These are phyloP conservation scores for Neophaeococcomyces aloes DNA, from an alignment of 2,329 filamentous ascomycete species.

Conservation along the genomic window DNA sequence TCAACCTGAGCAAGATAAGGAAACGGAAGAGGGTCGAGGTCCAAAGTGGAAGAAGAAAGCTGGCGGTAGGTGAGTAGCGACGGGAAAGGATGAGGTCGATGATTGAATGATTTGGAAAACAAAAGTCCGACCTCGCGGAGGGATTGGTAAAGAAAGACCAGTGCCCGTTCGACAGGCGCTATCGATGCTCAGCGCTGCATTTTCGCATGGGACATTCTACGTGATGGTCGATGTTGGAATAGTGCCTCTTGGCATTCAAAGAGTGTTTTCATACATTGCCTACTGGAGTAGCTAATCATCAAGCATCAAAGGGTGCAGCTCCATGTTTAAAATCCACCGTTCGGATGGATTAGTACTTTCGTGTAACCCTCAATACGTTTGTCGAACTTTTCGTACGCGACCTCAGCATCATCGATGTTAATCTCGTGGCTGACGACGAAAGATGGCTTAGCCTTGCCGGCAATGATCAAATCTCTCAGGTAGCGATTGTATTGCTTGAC, in stretches of 20 bases:
- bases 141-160: too few relatives aligned
- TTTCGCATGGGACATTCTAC: too few relatives aligned
- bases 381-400: slow-evolving; percentile 57
- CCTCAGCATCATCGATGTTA: slow-evolving; percentile 49
- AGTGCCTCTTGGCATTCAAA: too few relatives aligned
- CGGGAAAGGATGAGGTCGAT: background rate
- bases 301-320: background rate
- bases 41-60: too few relatives aligned
- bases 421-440: slow-evolving; percentile 59
- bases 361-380: slow-evolving; percentile 56
- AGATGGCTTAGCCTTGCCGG: slow-evolving; percentile 53
- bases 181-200: too few relatives aligned
- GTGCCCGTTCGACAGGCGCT: too few relatives aligned
- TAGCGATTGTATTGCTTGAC: slow-evolving; percentile 60
- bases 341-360: slow-evolving; percentile 58
- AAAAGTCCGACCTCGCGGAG: background rate
- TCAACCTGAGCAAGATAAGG: too few relatives aligned
- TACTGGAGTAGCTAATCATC: too few relatives aligned
- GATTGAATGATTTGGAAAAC: background rate
- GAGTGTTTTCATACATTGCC: too few relatives aligned
- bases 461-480: slow-evolving; percentile 54
- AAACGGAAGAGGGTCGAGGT: too few relatives aligned
- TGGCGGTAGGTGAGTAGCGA: too few relatives aligned
- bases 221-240: too few relatives aligned
- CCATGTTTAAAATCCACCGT: slow-evolving; percentile 31